Percentiles rank a stretch among this genome's conserved stretches.
Conservation (phyloP, 352 stramenopile genomes). For the Albugo laibachii region DNA sequence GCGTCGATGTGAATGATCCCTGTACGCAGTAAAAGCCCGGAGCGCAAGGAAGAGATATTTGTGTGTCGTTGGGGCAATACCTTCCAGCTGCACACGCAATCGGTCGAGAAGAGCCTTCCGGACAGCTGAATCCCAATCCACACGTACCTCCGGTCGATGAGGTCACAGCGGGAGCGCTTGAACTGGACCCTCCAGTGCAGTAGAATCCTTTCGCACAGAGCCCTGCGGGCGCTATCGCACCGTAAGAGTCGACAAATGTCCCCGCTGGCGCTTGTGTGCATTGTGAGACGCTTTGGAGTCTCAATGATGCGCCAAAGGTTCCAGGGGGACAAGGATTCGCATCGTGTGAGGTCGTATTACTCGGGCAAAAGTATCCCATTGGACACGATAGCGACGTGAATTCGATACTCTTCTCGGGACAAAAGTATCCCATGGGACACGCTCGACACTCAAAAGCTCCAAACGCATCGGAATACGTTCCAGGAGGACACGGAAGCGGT, state of each 20-base stretch:
- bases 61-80: conserved; percentile 67
- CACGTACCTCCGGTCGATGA: conserved; percentile 40
- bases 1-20: conserved; percentile 52
- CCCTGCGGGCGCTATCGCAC: conserved; percentile 20
- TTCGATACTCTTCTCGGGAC: conserved; percentile 16
- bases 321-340: conserved; percentile 61
- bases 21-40: conserved; percentile 80
- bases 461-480: conserved; percentile 14
- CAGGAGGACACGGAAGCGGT: conserved; percentile 21
- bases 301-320: conserved; percentile 40
- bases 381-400: conserved; percentile 44
- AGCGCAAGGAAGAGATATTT: conserved; percentile 42
- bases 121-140: conserved; percentile 73
- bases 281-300: conserved; percentile 20
- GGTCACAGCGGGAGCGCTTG: conserved; percentile 20
- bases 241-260: conserved; percentile 35
- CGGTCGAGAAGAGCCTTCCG: conserved; percentile 53
- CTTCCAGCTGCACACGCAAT: conserved; percentile 62
- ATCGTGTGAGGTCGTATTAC: conserved; percentile 21
- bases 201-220: conserved; percentile 71
- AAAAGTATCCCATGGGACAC: conserved; percentile 46
- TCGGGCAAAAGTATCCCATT: conserved; percentile 62
- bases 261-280: conserved; percentile 47
- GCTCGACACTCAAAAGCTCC: conserved; percentile 14
- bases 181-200: conserved; percentile 38